These are phyloP conservation scores for Zymoseptoria pseudotritici DNA, from an alignment of 2,329 filamentous ascomycete species.

Conservation along the genomic window DNA sequence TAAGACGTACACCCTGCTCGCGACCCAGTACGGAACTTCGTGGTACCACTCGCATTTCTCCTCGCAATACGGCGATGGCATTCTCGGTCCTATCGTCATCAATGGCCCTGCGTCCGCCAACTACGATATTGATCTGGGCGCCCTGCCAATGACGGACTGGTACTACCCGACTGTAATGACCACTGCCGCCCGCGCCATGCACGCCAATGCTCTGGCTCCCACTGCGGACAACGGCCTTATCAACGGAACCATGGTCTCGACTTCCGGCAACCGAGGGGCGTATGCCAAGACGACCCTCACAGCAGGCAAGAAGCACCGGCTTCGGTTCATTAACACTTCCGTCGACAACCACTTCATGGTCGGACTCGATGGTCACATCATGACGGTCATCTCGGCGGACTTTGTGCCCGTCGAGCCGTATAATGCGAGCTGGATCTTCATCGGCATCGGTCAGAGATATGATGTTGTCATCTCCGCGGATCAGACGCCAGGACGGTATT, in stretches of 20 bases:
- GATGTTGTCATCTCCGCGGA: conserved; percentile 35
- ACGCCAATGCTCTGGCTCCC: conserved; percentile 24
- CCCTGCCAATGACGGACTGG: conserved; percentile 57
- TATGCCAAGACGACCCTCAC: conserved; percentile 28
- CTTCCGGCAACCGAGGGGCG: conserved; percentile 21
- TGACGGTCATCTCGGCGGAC: conserved; percentile 32
- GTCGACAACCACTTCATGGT: conserved; percentile 39
- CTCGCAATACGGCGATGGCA: conserved; percentile 49
- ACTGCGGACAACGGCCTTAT: conserved; percentile 46
- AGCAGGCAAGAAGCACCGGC: conserved; percentile 35
- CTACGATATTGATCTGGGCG: conserved; percentile 58
- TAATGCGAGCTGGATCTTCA: conserved; percentile 24
- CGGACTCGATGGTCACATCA: conserved; percentile 29
- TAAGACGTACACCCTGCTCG: conserved; percentile 52
- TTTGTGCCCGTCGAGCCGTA: conserved; percentile 32
- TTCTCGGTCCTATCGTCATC: conserved; percentile 55
- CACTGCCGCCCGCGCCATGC: conserved; percentile 25
- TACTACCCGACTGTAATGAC: conserved; percentile 24
- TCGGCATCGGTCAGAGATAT: conserved; percentile 36
- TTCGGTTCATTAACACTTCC: conserved; percentile 41
- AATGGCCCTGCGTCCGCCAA: conserved; percentile 52
- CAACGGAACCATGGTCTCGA: conserved; percentile 34
- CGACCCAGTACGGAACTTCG: conserved; percentile 40
- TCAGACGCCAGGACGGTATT: conserved; percentile 28
- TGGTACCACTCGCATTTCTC: conserved; percentile 50